These are phyloP conservation scores for Populus tremula DNA, from an alignment of 345 rosid genomes.

Conservation along the genomic window DNA sequence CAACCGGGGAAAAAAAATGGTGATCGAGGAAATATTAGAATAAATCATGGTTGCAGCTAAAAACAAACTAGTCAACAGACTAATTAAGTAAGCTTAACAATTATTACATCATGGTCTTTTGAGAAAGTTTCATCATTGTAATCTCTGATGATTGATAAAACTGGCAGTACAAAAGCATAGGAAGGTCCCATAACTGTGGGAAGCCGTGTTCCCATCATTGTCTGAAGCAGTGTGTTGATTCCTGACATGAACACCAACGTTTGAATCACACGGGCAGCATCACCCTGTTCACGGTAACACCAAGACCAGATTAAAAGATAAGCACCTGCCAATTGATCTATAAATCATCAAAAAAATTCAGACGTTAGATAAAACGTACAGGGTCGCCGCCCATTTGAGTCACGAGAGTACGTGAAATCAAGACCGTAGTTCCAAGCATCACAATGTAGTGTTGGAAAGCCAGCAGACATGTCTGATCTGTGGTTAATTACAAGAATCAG, in stretches of 20 bases:
- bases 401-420: conserved; percentile 65
- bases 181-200: conserved; percentile 97
- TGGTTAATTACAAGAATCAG: conserved; percentile 1
- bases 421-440: conserved; percentile 80
- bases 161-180: conserved; percentile 65
- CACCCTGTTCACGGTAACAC: conserved; percentile 53
- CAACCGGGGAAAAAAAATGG: background rate
- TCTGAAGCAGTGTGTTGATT: conserved; percentile 86
- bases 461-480: conserved; percentile 67
- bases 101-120: conserved; percentile 57
- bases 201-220: conserved; percentile 80
- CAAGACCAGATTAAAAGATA: conserved; percentile 1
- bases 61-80: background rate
- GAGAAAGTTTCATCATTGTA: conserved; percentile 42
- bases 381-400: conserved; percentile 77
- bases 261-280: conserved; percentile 83
- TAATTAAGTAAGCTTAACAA: background rate
- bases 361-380: conserved; percentile 42
- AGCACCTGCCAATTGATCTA: background rate
- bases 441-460: conserved; percentile 96
- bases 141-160: conserved; percentile 77
- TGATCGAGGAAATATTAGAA: background rate
- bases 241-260: conserved; percentile 82
- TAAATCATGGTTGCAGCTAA: background rate
- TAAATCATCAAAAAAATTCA: background rate